Conservation (phyloP, 176 grass and related monocot species). For the sorghum (Sorghum bicolor) region DNA sequence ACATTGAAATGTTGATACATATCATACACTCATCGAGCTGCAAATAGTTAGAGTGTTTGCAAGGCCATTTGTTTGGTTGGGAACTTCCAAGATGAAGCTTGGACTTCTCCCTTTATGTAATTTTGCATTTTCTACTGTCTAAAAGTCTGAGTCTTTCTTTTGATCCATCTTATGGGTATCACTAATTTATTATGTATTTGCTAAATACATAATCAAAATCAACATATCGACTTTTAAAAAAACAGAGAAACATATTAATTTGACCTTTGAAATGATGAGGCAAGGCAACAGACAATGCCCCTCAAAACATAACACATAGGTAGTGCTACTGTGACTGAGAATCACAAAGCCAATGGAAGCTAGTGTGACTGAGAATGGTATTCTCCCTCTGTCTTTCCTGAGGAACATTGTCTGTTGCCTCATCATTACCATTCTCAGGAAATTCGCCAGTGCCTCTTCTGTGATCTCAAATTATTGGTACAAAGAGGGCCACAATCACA, state of each 20-base stretch:
- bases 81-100: neutral
- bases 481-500: slow-evolving; percentile 27
- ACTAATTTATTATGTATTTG: neutral
- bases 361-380: too few relatives aligned
- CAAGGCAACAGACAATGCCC: neutral
- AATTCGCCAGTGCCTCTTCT: neutral
- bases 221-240: neutral
- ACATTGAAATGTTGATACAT: neutral
- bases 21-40: neutral
- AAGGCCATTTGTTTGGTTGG: neutral
- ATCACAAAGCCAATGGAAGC: too few relatives aligned
- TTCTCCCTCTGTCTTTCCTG: too few relatives aligned
- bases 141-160: slow-evolving; percentile 1
- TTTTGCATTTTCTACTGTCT: neutral
- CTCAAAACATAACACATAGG: neutral
- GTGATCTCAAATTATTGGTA: slow-evolving; percentile 36
- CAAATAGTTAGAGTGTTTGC: neutral
- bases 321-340: too few relatives aligned
- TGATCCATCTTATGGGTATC: neutral
- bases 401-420: too few relatives aligned
- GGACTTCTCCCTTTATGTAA: neutral
- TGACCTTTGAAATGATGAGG: neutral
- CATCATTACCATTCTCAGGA: too few relatives aligned
- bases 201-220: neutral
- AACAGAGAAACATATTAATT: neutral